Base-by-base conservation (phyloP, 2,329 filamentous ascomycete genomes). In the Didymella keratinophila region DNA sequence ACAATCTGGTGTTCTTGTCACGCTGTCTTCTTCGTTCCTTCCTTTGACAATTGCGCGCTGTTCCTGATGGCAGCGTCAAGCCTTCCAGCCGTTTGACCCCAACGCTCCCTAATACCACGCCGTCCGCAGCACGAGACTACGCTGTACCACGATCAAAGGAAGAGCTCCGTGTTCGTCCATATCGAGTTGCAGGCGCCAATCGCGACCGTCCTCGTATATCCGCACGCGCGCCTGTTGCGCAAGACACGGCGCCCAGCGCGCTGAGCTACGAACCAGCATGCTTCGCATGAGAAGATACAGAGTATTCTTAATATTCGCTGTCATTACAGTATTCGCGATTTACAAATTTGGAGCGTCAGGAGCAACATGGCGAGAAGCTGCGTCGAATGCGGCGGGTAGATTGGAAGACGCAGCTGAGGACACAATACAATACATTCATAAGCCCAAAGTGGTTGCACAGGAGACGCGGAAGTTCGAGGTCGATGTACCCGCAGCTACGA, bases 211-310 rank as follows among this genome's bases (percentile, higher is more conserved):
- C 34, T 18, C 42, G 34, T 30, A n/a, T 42, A 34, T 42, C 42
- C 50, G 46, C 48, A 23, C 30, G 23, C 64, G 57, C 58, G 30
- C 46, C 43, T 30, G 57, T 45, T 58, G 58, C 61, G 59, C 61
- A 59, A 62, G 50, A 30, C 39, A 37, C 50, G 37, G 45, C 48
- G 43, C 58, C 47, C 46, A 44, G 27, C 59, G 27, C 59, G 41
- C 42, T 54, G 36, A 43, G 56, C 48, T 48, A 52, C 52, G 25
- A 58, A 58, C 30, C 23, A 30, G 54, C 67, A 87, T 89, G 83
- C 75, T 85, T 57, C 84, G 87, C 50, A 81, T 84, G 62, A 78
- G 88, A 67, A 81, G 87, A 71, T 88, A 88, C 69, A 84, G 87
- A 58, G 79, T 87, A 56, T 87, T 88, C 61, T 73, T 86, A 32